These are phyloP conservation scores for Parasitella parasitica DNA, from an alignment of 371 early-diverging fungal species.

Conservation along the genomic window DNA sequence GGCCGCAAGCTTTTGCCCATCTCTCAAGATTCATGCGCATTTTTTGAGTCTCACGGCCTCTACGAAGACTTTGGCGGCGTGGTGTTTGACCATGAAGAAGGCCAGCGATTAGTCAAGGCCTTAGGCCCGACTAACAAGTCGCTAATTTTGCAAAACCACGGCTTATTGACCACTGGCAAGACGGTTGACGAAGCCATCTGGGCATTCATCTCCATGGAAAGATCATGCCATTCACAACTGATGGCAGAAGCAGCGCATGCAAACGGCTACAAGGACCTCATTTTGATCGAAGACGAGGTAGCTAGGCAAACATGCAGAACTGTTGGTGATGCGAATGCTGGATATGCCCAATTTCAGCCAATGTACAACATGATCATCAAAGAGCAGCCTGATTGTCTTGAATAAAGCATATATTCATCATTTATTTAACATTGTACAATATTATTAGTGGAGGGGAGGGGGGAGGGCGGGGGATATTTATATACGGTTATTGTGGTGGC, in stretches of 20 bases:
- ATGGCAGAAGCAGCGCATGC: slow-evolving; percentile 52
- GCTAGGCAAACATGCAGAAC: slow-evolving; percentile 34
- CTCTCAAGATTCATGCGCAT: slow-evolving; percentile 63
- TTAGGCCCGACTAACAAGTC: slow-evolving; percentile 52
- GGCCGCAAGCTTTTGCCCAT: slow-evolving; percentile 51
- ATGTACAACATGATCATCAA: slow-evolving; percentile 54
- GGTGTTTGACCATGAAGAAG: slow-evolving; percentile 56
- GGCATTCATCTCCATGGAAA: slow-evolving; percentile 58
- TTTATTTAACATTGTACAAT: no score
- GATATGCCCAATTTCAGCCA: slow-evolving; percentile 58
- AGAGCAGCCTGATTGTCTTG: slow-evolving; percentile 59
- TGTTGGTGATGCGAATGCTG: slow-evolving; percentile 44
- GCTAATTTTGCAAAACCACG: slow-evolving; percentile 61
- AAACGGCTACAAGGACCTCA: slow-evolving; percentile 39
- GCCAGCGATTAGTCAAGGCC: slow-evolving; percentile 42
- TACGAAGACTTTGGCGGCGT: slow-evolving; percentile 57
- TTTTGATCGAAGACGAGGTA: slow-evolving; percentile 40
- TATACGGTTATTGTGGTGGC: neutral
- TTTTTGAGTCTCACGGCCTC: slow-evolving; percentile 48
- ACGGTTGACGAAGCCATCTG: slow-evolving; percentile 61
- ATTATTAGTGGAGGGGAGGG: neutral
- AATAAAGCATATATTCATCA: slow-evolving; percentile 5
- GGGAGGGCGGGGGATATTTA: no score
- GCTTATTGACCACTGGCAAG: slow-evolving; percentile 54
- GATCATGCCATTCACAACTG: slow-evolving; percentile 58